Evolutionary conservation across 768 basidiomycete species (phyloP), one percentile per base, ranked within the genome.

Genomic region (Termitomyces bulborhizus): DNA sequence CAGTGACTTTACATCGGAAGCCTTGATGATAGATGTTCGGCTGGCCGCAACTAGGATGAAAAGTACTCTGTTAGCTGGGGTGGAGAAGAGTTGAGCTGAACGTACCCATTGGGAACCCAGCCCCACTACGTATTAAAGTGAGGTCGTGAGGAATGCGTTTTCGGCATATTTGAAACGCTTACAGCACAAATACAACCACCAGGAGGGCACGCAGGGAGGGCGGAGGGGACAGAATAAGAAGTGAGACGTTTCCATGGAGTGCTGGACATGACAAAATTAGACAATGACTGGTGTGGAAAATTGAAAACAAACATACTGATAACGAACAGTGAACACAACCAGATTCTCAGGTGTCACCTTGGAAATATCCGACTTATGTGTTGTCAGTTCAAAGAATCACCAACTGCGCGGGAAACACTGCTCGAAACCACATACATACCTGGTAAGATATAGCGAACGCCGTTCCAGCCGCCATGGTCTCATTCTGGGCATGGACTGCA

Each of bases 361-460:
- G 11, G 61, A 69, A 58, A 82, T 68, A 49, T 80, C 75, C 8
- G 79, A 79, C 77, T 79, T 40, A 46, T 59, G 6, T 29, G 44
- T 29, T 26, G 46, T 26, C 26, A 54, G 46, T 29, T 26, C 18
- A 15, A 26, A 31, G 24, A 36, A 43, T 53, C 51, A 49, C 45
- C 31, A 18, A 3, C 3, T 24, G 36, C 16, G 1, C 4, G 15
- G 18, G 18, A 34, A 1, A 13, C 2, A 47, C 44, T 46, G 11
- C 16, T n/a, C 3, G 6, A 24, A 34, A 24, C 7, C 1, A 24
- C 18, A 21, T 21, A 55, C 66, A 24, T 45, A 79, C 79, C 48
- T 73, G 62, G 60, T 82, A 82, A 16, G 80, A 73, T 54, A 82
- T 82, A 15, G 79, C 80, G 55, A 82, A 80, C 6, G 76, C 80